phyloP scores from a whole-genome alignment of 176 grass and related monocot genomes.

The Calamus simplicifolius region DNA sequence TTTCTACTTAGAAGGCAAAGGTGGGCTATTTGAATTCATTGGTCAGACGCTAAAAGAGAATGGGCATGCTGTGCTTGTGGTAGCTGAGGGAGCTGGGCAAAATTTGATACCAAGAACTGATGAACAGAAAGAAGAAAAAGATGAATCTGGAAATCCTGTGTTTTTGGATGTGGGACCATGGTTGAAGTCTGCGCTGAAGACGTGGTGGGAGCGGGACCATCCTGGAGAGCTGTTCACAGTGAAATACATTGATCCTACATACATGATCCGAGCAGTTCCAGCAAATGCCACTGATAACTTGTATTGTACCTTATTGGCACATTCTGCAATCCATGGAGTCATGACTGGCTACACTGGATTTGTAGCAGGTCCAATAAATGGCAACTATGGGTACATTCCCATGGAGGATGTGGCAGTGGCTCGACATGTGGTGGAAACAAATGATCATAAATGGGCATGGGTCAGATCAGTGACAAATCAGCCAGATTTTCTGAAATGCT shows the following conservation, averaged over 20 bases:
- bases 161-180: slow-evolving; percentile 60
- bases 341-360: slow-evolving; percentile 81
- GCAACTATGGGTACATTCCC: slow-evolving; percentile 70
- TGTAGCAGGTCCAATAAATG: slow-evolving; percentile 58
- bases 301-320: slow-evolving; percentile 79
- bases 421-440: slow-evolving; percentile 57
- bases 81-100: slow-evolving; percentile 89
- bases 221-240: slow-evolving; percentile 59
- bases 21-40: slow-evolving; percentile 69
- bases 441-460: slow-evolving; percentile 89
- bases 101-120: slow-evolving; percentile 47
- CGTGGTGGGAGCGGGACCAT: slow-evolving; percentile 71
- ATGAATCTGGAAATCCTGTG: slow-evolving; percentile 65
- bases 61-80: slow-evolving; percentile 57
- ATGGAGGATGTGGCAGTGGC: slow-evolving; percentile 60
- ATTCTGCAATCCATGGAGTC: slow-evolving; percentile 67
- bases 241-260: slow-evolving; percentile 93
- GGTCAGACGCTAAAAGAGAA: slow-evolving; percentile 58
- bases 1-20: slow-evolving; percentile 76
- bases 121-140: slow-evolving; percentile 47
- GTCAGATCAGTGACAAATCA: slow-evolving; percentile 62
- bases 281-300: slow-evolving; percentile 77
- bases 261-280: slow-evolving; percentile 76
- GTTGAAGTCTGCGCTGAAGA: slow-evolving; percentile 62
- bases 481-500: slow-evolving; percentile 51